Percentiles rank a stretch among this genome's conserved stretches.
Conservation (phyloP, 768 basidiomycete genomes). For the Termitomyces sp. region DNA sequence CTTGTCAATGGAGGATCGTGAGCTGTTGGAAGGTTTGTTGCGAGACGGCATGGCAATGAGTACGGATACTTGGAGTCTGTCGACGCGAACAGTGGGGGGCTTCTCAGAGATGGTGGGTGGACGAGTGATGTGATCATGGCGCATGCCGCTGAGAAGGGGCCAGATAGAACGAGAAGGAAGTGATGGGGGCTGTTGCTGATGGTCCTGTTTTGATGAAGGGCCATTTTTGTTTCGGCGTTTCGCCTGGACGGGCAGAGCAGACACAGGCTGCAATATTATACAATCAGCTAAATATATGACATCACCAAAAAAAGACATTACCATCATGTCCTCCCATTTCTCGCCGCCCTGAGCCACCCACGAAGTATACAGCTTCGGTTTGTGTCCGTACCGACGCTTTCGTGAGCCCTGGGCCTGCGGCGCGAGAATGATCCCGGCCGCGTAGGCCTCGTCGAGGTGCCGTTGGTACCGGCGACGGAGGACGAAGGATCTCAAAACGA, state of each 20-base stretch:
- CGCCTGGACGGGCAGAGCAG: conserved; percentile 34
- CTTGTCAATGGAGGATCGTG: conserved; percentile 18
- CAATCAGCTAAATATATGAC: conserved; percentile 7
- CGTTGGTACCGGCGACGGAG: conserved; percentile 57
- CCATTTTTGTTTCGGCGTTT: conserved; percentile 31
- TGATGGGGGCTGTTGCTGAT: conserved; percentile 13
- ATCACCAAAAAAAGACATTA: conserved; percentile 23
- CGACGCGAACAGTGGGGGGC: conserved; percentile 19
- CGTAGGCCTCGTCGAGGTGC: conserved; percentile 51
- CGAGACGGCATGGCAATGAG: conserved; percentile 57
- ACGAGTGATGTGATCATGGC: not conserved
- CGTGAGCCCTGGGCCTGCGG: conserved; percentile 38
- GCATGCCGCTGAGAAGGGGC: not conserved
- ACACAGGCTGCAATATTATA: conserved; percentile 37
- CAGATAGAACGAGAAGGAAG: not conserved
- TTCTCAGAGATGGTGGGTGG: conserved; percentile 1
- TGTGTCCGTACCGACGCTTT: conserved; percentile 41
- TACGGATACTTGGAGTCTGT: conserved; percentile 52
- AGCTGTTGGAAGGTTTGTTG: conserved; percentile 20
- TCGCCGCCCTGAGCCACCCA: conserved; percentile 36
- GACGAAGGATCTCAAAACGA: conserved; percentile 63
- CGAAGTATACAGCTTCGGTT: conserved; percentile 50
- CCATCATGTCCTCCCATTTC: conserved; percentile 51
- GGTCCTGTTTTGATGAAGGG: conserved; percentile 17
- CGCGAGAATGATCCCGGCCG: conserved; percentile 46